Base-by-base conservation (phyloP, 768 basidiomycete genomes). In the Kwoniella pini region DNA sequence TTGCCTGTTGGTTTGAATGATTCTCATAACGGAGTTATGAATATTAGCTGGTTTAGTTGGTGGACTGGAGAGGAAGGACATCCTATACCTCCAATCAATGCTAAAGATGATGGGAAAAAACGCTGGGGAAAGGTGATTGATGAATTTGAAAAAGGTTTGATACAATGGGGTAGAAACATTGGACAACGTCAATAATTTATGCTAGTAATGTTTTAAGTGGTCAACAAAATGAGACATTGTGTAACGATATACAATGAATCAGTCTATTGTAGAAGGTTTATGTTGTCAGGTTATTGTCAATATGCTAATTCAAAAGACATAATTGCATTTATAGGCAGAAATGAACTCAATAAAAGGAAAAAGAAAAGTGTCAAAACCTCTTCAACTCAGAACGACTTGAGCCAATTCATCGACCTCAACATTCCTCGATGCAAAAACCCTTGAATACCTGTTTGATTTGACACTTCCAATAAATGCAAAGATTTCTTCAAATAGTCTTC, bases 401-500 rank as follows among this genome's bases (percentile, higher is more conserved):
- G 33, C 1, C 2, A 17, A 11, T 51, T 12, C 51, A 21, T 24
- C 33, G 27, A 38, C 27, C 33, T 22, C 36, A 39, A 53, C n/a
- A 13, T 53, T 6, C 15, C 17, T 21, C 19, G 24, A 36, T 39
- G 38, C 33, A 38, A 17, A 21, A 24, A 24, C 2, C 44, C 44
- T 17, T n/a, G 24, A 11, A 21, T 11, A 9, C 52, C 52, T 17
- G 38, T 24, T 42, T 21, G 19, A 10, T 12, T 43, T 4, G 40
- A 24, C 5, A 19, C 24, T 5, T 42, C 39, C 38, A 54, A 19
- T 3, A 40, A 27, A 15, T 54, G 52, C 22, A 40, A 26, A 3
- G 39, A 39, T 27, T 43, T 38, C 31, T 54, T 54, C 10, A 54
- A 24, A 22, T 54, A 54, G 12, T 11, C 27, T 27, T 54, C 52